A percentile compares a stretch with the other conserved stretches of the same genome.
Conservation (phyloP, 805 yeast genomes). For the Suhomyces sp. region DNA sequence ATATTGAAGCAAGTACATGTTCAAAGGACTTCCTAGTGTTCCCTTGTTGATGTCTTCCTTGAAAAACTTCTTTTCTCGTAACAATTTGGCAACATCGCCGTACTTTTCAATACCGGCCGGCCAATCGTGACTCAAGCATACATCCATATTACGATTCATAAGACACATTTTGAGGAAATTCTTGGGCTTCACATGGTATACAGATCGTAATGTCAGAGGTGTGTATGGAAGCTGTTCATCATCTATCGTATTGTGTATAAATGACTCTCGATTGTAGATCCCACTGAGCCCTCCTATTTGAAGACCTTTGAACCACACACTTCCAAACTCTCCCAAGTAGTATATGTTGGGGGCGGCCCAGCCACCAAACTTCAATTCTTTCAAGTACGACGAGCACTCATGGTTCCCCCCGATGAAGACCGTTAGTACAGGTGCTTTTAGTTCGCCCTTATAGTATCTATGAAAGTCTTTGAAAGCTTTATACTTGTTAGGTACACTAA, state of each 20-base stretch:
- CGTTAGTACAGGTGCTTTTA: constrained; percentile 70
- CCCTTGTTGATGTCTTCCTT: constrained; percentile 56
- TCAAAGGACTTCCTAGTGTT: constrained; percentile 70
- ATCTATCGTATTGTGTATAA: constrained; percentile 40
- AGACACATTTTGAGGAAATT: constrained; percentile 57
- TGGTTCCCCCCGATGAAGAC: constrained; percentile 94
- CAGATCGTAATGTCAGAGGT: constrained; percentile 47
- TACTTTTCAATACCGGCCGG: constrained; percentile 70
- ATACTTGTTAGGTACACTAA: constrained; percentile 81
- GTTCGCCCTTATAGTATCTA: constrained; percentile 59
- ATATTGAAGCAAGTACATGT: constrained; percentile 49
- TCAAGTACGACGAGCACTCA: constrained; percentile 77
- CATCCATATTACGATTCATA: constrained; percentile 40
- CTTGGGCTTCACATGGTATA: constrained; percentile 70
- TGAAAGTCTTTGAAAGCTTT: constrained; percentile 75
- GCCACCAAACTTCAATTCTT: constrained; percentile 79
- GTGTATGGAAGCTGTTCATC: constrained; percentile 50
- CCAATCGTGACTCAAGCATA: constrained; percentile 90
- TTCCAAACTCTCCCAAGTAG: constrained; percentile 76
- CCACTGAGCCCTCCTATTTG: constrained; percentile 84
- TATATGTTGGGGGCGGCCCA: constrained; percentile 90
- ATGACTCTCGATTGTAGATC: constrained; percentile 53
- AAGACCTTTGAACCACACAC: constrained; percentile 71
- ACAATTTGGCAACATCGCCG: constrained; percentile 55
- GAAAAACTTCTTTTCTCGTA: constrained; percentile 66